Percentiles rank a stretch among this genome's conserved stretches.
Conservation (phyloP, 495 filamentous ascomycete species). For the Neurospora sp. region DNA sequence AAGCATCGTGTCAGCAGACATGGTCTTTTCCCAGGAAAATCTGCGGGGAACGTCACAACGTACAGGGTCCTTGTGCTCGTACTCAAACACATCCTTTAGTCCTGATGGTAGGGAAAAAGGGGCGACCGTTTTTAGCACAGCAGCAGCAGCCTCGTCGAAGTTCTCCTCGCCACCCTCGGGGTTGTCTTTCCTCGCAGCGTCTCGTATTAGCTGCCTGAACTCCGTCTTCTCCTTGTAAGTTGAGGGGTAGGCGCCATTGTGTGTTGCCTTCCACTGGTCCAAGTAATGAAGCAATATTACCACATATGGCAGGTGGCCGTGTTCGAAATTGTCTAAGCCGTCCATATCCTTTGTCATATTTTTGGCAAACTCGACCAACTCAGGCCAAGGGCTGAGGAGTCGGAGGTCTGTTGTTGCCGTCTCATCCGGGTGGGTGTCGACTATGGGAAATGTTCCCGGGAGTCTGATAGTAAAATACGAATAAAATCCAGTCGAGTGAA, state of each 20-base stretch:
- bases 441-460: constrained; percentile 74
- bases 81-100: constrained; percentile 68
- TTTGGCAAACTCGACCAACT: constrained; percentile 55
- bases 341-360: constrained; percentile 59
- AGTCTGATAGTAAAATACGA: constrained; percentile 71
- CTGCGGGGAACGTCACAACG: constrained; percentile 5
- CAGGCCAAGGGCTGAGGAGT: constrained; percentile 78
- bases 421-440: constrained; percentile 92
- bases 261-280: constrained; percentile 65
- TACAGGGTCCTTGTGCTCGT: constrained; percentile 40
- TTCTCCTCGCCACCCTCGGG: constrained; percentile 93
- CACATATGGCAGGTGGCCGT: constrained; percentile 89
- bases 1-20: constrained; percentile 8
- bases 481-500: constrained; percentile 83
- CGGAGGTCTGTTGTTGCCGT: constrained; percentile 79
- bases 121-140: constrained; percentile 71
- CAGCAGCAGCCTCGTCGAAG: constrained; percentile 82
- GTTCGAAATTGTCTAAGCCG: constrained; percentile 63
- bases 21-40: constrained; percentile 4
- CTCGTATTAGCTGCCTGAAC: constrained; percentile 60
- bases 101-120: constrained; percentile 51
- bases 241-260: constrained; percentile 57
- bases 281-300: constrained; percentile 79
- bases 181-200: constrained; percentile 58
- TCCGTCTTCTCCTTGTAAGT: constrained; percentile 81